Percentiles rank a stretch among this genome's conserved stretches.
Evolutionary conservation across 305 asterid species (phyloP).

Genomic region (Fraxinus albicans): DNA sequence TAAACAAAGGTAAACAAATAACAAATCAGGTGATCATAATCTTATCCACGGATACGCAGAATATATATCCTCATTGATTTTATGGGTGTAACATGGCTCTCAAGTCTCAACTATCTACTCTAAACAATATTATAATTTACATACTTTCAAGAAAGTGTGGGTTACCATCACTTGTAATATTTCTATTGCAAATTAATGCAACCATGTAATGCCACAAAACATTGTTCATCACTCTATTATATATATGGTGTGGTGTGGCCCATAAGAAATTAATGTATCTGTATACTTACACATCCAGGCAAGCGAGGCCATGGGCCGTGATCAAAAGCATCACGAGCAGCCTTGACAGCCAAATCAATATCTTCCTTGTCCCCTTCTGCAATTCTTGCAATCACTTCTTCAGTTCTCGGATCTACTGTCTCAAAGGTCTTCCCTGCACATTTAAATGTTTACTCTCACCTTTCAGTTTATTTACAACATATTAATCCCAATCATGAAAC

Average conservation of each 20-base stretch:
- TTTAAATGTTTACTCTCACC: not conserved
- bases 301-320: conserved; percentile 83
- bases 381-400: conserved; percentile 46
- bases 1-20: not conserved
- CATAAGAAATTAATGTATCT: not conserved
- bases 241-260: not conserved
- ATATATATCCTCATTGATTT: not conserved
- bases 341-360: conserved; percentile 68
- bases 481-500: not conserved
- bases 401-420: conserved; percentile 66
- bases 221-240: not conserved
- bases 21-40: not conserved
- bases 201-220: not conserved
- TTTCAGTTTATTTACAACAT: not conserved
- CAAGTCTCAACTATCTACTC: not conserved
- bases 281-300: conserved; percentile 46
- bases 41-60: not conserved
- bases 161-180: not conserved
- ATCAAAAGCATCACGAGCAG: conserved; percentile 80
- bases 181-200: not conserved
- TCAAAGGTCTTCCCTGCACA: conserved; percentile 54
- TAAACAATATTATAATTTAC: not conserved
- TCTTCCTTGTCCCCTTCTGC: conserved; percentile 69
- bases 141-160: not conserved
- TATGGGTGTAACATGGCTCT: not conserved